Evolutionary conservation across 179 eudicot species (phyloP).

Genomic region (Heliamphora pulchella): DNA sequence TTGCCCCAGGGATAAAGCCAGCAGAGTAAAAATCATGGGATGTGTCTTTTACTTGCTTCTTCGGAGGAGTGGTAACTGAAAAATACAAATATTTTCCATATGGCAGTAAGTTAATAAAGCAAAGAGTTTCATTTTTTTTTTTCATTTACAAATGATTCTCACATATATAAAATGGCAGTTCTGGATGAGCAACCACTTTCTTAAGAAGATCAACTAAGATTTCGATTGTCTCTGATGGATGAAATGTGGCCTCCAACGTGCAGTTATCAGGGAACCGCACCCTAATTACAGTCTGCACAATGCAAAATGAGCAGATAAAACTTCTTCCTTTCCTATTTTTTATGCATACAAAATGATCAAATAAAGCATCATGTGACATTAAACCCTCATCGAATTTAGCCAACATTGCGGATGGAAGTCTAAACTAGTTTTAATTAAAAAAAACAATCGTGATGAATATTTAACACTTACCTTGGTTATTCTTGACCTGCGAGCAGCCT

Average conservation of each 20-base stretch:
- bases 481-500: constrained; percentile 65
- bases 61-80: constrained; percentile 84
- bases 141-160: constrained; percentile 15
- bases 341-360: background rate
- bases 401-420: background rate
- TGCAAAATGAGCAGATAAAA: constrained; percentile 1
- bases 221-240: constrained; percentile 75
- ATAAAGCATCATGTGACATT: background rate
- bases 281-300: constrained; percentile 62
- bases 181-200: constrained; percentile 57
- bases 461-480: constrained; percentile 43
- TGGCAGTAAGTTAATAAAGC: background rate
- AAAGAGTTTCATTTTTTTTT: background rate
- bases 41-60: constrained; percentile 62
- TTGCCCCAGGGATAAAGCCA: constrained; percentile 90
- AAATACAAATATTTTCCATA: constrained; percentile 5
- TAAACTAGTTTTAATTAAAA: background rate
- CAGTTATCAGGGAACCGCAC: constrained; percentile 72
- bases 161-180: constrained; percentile 70
- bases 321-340: background rate
- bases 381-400: background rate
- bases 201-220: constrained; percentile 60
- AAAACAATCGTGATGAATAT: no score
- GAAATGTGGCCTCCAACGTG: constrained; percentile 73
- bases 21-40: constrained; percentile 70